Base-by-base conservation (phyloP, 305 asterid species). In the Fraxinus angustifolia region DNA sequence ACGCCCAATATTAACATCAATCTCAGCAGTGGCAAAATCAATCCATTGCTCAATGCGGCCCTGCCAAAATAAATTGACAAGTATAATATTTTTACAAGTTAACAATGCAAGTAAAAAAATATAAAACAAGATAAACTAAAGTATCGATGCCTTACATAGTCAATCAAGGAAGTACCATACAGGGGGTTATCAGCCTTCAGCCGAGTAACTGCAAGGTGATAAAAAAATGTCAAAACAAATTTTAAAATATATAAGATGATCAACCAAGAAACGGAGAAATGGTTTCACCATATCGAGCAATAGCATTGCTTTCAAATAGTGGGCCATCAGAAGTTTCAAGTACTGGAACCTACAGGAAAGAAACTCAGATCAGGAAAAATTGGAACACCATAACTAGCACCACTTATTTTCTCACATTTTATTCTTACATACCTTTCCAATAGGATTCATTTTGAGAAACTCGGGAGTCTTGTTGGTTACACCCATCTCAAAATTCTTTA, bases 291-390 rank as follows among this genome's bases (percentile, higher is more conserved):
- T 95, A 95, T 14, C 98, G 94, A 0, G 99, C 98, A 84, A 95
- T 95, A 17, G 98, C 97, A 78, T 93, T 95, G 89, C 98, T 95
- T 89, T 95, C 98, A 42, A 93, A 95, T 30, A 93, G 42, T 4
- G 93, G 68, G 17, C 99, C 98, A 42, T 95, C 99, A 6, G 99
- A 97, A 2, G 98, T 95, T 90, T 95, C 93, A 68, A 95, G 98
- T 81, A 92, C 98, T 60, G 99, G 98, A 38, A 95, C 82, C 99
- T 95, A 78, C 80, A 85, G 19, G 75, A 50, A 19, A 7, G 84
- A 58, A 17, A 72, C 23, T 11, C 38, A 38, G 17, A 71, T 71
- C 28, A 73, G 80, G 70, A 73, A 58, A 21, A 45, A 12, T 45
- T 1, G 71, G 31, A 40, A 40, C 2, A 67, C 1, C 30, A 26